Evolutionary conservation across 129 eudicot genomes (phyloP), one percentile per base, ranked within the genome.

Genomic region (Silybum marianum): DNA sequence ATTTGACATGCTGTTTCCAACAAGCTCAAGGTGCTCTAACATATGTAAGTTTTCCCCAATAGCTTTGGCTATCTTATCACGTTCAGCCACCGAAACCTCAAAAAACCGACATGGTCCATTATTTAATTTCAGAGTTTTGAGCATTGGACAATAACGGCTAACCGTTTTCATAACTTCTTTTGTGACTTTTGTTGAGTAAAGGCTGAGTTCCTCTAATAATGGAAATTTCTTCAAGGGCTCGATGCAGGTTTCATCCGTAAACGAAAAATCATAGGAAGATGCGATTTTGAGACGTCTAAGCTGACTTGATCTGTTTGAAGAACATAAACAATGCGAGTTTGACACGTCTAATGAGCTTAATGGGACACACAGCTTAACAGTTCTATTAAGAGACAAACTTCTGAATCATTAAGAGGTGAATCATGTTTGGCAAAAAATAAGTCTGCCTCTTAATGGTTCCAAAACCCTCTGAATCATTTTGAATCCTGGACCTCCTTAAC

Each of bases 221-320:
- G 81, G 74, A 67, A 78, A 78, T 10, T 78, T 78, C 73, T 23
- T 67, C 66, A 78, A 54, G 30, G 84, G 39, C 34, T 71, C 36
- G 40, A 3, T 38, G 13, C 40, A 65, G 14, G 23, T 19, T 21
- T 6, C 30, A 12, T 19, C 73, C 30, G n/a, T 23, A 26, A 7
- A 19, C 7, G 58, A 2, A 23, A 24, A 5, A 9, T 14, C 54
- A 38, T 36, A 72, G 7, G 5, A 2, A 42, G 23, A 13, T n/a
- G 28, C 18, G 2, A 72, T 19, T 42, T n/a, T 10, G 9, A 72
- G 58, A 34, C 7, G 76, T 72, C 18, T 72, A 19, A 72, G 54
- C 76, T 38, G 76, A 14, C 54, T 72, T 72, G 76, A 72, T 72
- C 76, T 72, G 76, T 66, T 23, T 8, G 2, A 1, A 11, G 25